Conservation (phyloP, 352 stramenopile genomes). For the Pythium plurisporium region DNA sequence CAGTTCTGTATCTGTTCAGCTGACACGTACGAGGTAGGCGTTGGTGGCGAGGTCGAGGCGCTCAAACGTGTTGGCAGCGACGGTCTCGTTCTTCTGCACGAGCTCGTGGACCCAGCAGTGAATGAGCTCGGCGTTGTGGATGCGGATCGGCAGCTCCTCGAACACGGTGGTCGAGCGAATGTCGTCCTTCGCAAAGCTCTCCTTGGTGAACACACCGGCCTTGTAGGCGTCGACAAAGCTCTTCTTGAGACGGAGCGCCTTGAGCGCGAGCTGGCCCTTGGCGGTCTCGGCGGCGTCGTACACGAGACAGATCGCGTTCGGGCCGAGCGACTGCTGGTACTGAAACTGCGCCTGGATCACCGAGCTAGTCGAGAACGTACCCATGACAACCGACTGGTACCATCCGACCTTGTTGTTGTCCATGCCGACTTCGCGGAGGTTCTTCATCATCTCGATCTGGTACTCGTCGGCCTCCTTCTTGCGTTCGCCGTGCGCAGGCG, state of each 20-base stretch:
- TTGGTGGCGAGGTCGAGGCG: conserved; percentile 95
- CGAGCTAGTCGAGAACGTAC: conserved; percentile 93
- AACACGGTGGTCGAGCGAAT: conserved; percentile 89
- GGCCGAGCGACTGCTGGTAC: conserved; percentile 96
- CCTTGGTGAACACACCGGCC: conserved; percentile 73
- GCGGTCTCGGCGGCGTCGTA: conserved; percentile 97
- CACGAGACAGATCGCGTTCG: conserved; percentile 97
- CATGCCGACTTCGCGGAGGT: conserved; percentile 96
- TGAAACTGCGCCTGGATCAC: conserved; percentile 95
- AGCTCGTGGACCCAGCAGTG: conserved; percentile 93
- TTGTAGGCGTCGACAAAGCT: conserved; percentile 92
- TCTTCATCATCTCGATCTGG: conserved; percentile 99
- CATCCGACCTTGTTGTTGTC: conserved; percentile 99
- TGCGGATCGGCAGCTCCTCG: conserved; percentile 94
- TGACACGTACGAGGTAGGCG: conserved; percentile 74
- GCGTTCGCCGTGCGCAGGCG: conserved; percentile 77
- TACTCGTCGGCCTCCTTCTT: conserved; percentile 91
- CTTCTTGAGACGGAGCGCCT: conserved; percentile 95
- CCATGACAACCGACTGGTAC: conserved; percentile 98
- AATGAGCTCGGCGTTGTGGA: conserved; percentile 94
- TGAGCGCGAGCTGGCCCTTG: conserved; percentile 93
- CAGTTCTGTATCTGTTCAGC: too few relatives aligned
- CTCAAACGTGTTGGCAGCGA: conserved; percentile 88
- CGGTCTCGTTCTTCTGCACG: conserved; percentile 49
- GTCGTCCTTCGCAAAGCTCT: conserved; percentile 79